Base-by-base conservation (phyloP, 441 rosid species). In the Populus trichocarpa region DNA sequence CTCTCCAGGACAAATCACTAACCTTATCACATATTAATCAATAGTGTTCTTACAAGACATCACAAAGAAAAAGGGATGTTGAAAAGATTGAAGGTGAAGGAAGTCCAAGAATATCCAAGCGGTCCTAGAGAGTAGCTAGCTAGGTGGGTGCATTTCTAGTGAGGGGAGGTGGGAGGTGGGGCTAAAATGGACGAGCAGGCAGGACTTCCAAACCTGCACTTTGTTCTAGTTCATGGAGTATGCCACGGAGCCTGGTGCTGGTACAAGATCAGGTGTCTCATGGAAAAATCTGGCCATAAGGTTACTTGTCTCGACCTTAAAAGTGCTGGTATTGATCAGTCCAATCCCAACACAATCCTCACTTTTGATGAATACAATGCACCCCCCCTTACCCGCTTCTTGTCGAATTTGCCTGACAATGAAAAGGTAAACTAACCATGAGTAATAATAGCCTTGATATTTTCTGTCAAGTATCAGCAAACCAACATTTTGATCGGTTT, bases 221-320 rank as follows among this genome's bases (percentile, higher is more conserved):
- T 83, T 33, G 85, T 86, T 53, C 36, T 86, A 66, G 85, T 86
- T 38, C 87, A 86, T 53, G 87, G 86, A 28, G 84, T 83, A 64
- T 77, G 84, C 4, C 88, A 83, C 71, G 88, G 88, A 71, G 87
- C 82, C 8, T 84, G 89, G 88, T 88, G 89, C 75, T 88, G 89
- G 91, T 88, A 80, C 86, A 88, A 84, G 80, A 75, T 88, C 35
- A 81, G 82, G 32, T 42, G 38, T 57, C 73, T 79, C 33, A 23
- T 85, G 78, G 85, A 87, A 42, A 73, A 75, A 35, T 73, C 42
- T 20, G 88, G 79, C 20, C 81, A 84, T 74, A 84, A 83, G 57
- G 88, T 85, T 23, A 83, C 84, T 0, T 81, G 83, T 67, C 77
- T 85, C 59, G 86, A 87, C 82, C 88, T 83, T 67, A 78, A 81